Evolutionary conservation across 306 rosid species (phyloP).

Genomic region (Lathyrus sativus): DNA sequence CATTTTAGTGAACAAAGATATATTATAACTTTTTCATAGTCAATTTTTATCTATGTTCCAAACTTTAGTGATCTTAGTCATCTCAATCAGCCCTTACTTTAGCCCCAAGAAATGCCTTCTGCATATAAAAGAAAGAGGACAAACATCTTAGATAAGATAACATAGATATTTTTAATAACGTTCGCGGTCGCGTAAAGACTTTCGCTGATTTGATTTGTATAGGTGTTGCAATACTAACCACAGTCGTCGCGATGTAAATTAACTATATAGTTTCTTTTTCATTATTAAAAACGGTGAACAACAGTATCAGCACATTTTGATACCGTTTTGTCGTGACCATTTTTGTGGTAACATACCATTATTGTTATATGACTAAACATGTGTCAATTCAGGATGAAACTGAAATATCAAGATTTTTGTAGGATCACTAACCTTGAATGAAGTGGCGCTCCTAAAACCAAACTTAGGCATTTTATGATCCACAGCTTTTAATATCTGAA

Average conservation of each 20-base stretch:
- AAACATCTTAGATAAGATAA: background rate
- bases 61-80: slow-evolving; percentile 26
- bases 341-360: too few relatives aligned
- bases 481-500: slow-evolving; percentile 46
- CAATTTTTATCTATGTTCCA: slow-evolving; percentile 24
- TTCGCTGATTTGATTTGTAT: too few relatives aligned
- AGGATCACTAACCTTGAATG: slow-evolving; percentile 47
- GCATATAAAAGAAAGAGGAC: slow-evolving; percentile 7
- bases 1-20: slow-evolving; percentile 1
- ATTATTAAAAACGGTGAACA: too few relatives aligned
- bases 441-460: slow-evolving; percentile 49
- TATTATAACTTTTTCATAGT: slow-evolving; percentile 19
- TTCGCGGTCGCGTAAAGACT: too few relatives aligned
- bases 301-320: too few relatives aligned
- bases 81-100: slow-evolving; percentile 34
- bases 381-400: background rate
- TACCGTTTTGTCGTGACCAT: too few relatives aligned
- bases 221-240: too few relatives aligned
- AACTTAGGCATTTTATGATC: slow-evolving; percentile 44
- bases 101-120: slow-evolving; percentile 51
- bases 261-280: too few relatives aligned
- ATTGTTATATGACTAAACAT: background rate
- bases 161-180: background rate
- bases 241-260: too few relatives aligned
- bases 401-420: slow-evolving; percentile 47